Percentiles rank a stretch among this genome's conserved stretches.
Evolutionary conservation across 805 yeast species (phyloP).

Genomic region (Candida insectorum): DNA sequence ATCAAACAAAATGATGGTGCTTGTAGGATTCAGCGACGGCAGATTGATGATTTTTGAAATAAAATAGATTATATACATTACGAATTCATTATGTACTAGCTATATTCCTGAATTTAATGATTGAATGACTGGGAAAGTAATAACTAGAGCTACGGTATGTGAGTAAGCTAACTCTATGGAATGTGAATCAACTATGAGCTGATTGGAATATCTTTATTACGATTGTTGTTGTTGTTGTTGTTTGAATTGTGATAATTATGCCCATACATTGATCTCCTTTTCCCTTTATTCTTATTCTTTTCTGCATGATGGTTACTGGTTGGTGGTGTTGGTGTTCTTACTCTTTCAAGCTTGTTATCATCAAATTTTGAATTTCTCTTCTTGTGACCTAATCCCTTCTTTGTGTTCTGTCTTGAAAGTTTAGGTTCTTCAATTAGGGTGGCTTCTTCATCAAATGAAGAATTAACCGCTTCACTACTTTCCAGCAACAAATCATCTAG

Average conservation of each 20-base stretch:
- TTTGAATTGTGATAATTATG: conserved; percentile 6
- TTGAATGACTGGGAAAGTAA: neutral
- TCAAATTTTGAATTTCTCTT: conserved; percentile 34
- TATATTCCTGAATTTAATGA: neutral
- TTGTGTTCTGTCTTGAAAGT: conserved; percentile 14
- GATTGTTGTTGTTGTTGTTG: conserved; percentile 12
- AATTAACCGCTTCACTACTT: conserved; percentile 27
- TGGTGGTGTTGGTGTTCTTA: conserved; percentile 29
- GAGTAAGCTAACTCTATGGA: too few species aligned
- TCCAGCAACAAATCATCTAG: conserved; percentile 32
- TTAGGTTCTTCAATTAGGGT: conserved; percentile 18
- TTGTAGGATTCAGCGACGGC: conserved; percentile 13
- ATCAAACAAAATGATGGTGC: conserved; percentile 2
- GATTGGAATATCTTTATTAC: conserved; percentile 8
- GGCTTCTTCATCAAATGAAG: conserved; percentile 33
- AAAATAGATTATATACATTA: neutral
- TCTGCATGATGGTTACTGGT: conserved; percentile 9
- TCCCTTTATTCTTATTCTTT: conserved; percentile 7
- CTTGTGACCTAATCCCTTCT: conserved; percentile 21
- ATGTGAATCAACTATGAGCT: conserved; percentile 6
- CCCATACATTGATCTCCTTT: conserved; percentile 8
- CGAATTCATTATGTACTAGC: too few species aligned
- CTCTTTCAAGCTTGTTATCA: conserved; percentile 12
- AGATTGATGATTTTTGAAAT: conserved; percentile 10
- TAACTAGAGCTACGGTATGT: neutral